Conservation (phyloP, 2,329 filamentous ascomycete genomes). For the Raffaelea arxii region DNA sequence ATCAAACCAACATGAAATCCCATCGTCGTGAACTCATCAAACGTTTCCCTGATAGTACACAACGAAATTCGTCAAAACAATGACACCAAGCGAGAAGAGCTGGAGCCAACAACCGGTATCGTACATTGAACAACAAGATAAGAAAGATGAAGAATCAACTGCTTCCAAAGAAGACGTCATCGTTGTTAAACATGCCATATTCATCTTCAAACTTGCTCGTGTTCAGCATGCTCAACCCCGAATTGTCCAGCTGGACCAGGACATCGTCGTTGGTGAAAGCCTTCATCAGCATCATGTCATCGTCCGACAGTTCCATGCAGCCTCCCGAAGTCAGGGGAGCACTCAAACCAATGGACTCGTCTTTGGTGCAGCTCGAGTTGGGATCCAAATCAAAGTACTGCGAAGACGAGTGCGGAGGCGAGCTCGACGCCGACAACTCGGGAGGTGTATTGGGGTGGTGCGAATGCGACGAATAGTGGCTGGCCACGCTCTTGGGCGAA, state of each 20-base stretch:
- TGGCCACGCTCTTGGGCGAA: constrained; percentile 39
- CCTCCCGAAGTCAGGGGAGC: constrained; percentile 18
- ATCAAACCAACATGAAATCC: background rate
- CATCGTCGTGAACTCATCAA: background rate
- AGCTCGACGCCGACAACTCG: constrained; percentile 51
- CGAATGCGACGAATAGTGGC: constrained; percentile 45
- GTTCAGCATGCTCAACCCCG: constrained; percentile 37
- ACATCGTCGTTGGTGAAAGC: constrained; percentile 32
- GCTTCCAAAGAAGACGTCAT: constrained; percentile 42
- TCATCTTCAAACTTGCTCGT: constrained; percentile 46
- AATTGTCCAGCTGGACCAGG: constrained; percentile 32
- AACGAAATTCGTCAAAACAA: background rate
- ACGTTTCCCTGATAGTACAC: background rate
- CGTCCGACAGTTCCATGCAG: constrained; percentile 22
- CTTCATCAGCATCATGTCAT: constrained; percentile 35
- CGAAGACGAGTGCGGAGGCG: constrained; percentile 34
- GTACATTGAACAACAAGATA: background rate
- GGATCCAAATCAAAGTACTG: constrained; percentile 38
- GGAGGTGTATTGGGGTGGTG: constrained; percentile 36
- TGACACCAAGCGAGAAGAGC: too few relatives aligned
- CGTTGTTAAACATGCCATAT: constrained; percentile 42
- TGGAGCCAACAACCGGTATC: too few relatives aligned
- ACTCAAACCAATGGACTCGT: constrained; percentile 16
- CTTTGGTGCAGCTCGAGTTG: constrained; percentile 22
- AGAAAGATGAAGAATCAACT: too few relatives aligned